These are phyloP conservation scores for Pythium sukuiense DNA, from an alignment of 352 stramenopile genomes.

Conservation along the genomic window DNA sequence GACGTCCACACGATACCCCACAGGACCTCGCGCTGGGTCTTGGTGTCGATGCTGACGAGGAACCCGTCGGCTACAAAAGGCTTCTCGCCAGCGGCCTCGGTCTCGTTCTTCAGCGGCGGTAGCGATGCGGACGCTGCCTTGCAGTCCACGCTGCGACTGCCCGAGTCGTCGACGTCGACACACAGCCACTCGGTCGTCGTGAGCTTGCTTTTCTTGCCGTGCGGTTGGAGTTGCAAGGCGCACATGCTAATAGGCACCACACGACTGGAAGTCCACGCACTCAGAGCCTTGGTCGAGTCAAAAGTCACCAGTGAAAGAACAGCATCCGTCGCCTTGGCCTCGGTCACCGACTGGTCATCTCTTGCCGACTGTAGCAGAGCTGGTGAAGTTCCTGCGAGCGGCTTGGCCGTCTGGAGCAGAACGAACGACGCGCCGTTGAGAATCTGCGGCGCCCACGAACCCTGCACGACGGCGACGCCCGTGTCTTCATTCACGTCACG, in stretches of 20 bases:
- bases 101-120: not conserved
- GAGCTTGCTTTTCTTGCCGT: not conserved
- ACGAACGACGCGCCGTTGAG: constrained; percentile 6
- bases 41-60: constrained; percentile 11
- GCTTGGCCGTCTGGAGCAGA: constrained; percentile 9
- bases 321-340: not conserved
- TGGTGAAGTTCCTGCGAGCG: not conserved
- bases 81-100: not conserved
- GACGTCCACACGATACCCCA: constrained; percentile 21
- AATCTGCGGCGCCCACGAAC: not conserved
- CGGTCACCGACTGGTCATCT: not conserved
- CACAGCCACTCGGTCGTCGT: constrained; percentile 17
- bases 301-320: not conserved
- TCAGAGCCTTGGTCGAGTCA: not conserved
- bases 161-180: constrained; percentile 4
- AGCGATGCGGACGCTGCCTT: not conserved
- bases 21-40: constrained; percentile 6
- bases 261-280: not conserved
- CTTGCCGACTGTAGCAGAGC: constrained; percentile 4
- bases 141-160: not conserved
- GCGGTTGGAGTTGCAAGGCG: not conserved
- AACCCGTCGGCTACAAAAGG: constrained; percentile 15
- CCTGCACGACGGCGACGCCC: not conserved
- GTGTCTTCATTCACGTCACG: not conserved
- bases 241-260: not conserved